phyloP scores from a whole-genome alignment of 768 basidiomycete species.

The Tulasnella sp. region DNA sequence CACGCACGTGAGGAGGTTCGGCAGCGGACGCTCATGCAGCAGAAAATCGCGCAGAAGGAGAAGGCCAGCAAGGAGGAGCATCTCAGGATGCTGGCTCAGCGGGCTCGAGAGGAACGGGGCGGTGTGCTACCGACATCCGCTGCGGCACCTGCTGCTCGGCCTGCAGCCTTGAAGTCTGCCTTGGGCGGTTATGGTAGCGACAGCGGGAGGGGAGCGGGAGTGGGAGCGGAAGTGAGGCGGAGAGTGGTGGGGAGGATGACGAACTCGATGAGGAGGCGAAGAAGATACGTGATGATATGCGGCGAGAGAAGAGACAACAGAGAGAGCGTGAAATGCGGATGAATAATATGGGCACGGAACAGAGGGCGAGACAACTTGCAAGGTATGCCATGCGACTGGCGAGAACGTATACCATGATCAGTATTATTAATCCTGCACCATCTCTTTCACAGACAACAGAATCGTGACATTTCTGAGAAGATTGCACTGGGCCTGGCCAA shows the following conservation, averaged over 20 bases:
- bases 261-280: constrained; percentile 60
- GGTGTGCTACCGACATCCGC: constrained; percentile 43
- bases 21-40: constrained; percentile 94
- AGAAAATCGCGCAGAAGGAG: constrained; percentile 97
- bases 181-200: constrained; percentile 83
- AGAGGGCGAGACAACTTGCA: constrained; percentile 89
- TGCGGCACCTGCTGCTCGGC: constrained; percentile 21
- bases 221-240: constrained; percentile 46
- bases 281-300: constrained; percentile 79
- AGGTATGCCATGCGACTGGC: constrained; percentile 32
- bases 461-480: constrained; percentile 99
- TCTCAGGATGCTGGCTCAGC: constrained; percentile 83
- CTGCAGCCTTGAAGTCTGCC: constrained; percentile 60
- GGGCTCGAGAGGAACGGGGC: constrained; percentile 86
- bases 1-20: constrained; percentile 98
- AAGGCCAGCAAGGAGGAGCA: constrained; percentile 96
- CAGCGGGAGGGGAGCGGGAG: constrained; percentile 35
- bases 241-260: constrained; percentile 34
- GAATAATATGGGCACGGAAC: constrained; percentile 98
- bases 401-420: background rate
- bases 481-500: constrained; percentile 96
- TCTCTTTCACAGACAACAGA: constrained; percentile 50
- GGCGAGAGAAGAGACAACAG: constrained; percentile 83
- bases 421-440: background rate
- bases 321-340: constrained; percentile 96